Percentiles rank a stretch among this genome's conserved stretches.
phyloP scores from a whole-genome alignment of 1,139 yeast genomes.

The Taiozyma sp. region DNA sequence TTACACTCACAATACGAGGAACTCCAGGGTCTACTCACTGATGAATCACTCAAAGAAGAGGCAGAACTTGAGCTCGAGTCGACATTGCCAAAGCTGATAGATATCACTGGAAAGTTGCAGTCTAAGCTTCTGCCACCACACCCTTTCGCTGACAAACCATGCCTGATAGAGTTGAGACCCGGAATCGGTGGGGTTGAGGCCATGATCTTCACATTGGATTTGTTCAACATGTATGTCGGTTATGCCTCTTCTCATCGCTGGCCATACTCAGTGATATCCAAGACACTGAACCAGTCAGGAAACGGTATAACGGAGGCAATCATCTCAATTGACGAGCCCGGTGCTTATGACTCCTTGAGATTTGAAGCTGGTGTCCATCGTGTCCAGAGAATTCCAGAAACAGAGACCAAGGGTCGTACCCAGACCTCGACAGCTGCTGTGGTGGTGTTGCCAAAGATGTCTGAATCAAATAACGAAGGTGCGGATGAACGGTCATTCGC shows the following conservation, averaged over 20 bases:
- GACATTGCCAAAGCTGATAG: conserved; percentile 26
- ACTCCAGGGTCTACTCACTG: conserved; percentile 31
- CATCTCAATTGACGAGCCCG: conserved; percentile 65
- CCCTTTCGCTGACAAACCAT: conserved; percentile 70
- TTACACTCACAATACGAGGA: conserved; percentile 31
- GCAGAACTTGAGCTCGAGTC: conserved; percentile 30
- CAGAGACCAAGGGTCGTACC: conserved; percentile 89
- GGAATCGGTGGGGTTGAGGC: conserved; percentile 98
- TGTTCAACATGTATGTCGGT: conserved; percentile 73
- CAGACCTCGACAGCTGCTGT: conserved; percentile 98
- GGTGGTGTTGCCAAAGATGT: conserved; percentile 83
- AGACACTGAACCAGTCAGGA: conserved; percentile 48
- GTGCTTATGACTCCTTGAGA: conserved; percentile 66
- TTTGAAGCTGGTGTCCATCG: conserved; percentile 96
- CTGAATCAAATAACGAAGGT: conserved; percentile 42
- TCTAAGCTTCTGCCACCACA: conserved; percentile 66
- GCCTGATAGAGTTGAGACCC: conserved; percentile 82
- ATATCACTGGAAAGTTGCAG: conserved; percentile 42
- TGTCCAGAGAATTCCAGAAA: conserved; percentile 89
- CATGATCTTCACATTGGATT: conserved; percentile 73
- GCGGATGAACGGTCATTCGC: conserved; percentile 72
- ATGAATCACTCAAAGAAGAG: conserved; percentile 31
- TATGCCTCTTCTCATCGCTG: conserved; percentile 64
- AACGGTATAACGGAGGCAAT: conserved; percentile 76
- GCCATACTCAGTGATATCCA: conserved; percentile 58